These are phyloP conservation scores for Boletus sp. DNA, from an alignment of 1,284 basidiomycete species.

Conservation along the genomic window DNA sequence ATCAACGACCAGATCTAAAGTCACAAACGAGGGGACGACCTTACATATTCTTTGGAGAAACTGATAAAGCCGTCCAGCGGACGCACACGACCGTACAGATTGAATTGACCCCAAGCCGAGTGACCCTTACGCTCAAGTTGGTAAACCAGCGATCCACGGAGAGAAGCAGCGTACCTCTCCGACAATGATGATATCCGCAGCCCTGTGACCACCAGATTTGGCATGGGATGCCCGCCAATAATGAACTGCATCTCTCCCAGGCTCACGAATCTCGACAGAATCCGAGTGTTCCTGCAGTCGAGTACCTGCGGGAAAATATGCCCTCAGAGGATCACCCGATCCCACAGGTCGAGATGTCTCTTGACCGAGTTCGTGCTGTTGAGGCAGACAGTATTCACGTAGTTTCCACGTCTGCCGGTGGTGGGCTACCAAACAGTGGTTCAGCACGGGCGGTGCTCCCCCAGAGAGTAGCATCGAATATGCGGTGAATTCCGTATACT, in stretches of 20 bases:
- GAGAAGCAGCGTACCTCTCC: conserved; percentile 52
- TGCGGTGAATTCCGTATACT: conserved; percentile 73
- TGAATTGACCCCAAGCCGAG: conserved; percentile 78
- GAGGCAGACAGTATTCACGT: conserved; percentile 60
- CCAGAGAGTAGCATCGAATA: conserved; percentile 64
- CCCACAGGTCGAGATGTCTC: conserved; percentile 18
- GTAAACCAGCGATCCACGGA: neutral
- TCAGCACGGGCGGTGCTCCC: conserved; percentile 51
- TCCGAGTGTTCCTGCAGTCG: conserved; percentile 21
- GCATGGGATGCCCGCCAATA: conserved; percentile 37
- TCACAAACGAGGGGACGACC: conserved; percentile 1
- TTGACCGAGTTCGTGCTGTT: conserved; percentile 19
- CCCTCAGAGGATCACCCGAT: conserved; percentile 36
- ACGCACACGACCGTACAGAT: conserved; percentile 61
- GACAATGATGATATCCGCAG: conserved; percentile 57
- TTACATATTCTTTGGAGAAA: conserved; percentile 71
- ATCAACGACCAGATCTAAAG: conserved; percentile 2
- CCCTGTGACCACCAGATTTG: conserved; percentile 6
- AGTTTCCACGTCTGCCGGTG: conserved; percentile 78
- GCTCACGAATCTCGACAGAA: conserved; percentile 21
- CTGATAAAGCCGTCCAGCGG: conserved; percentile 69
- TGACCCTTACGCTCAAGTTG: conserved; percentile 52
- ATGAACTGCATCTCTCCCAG: conserved; percentile 29
- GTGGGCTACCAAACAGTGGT: conserved; percentile 55
- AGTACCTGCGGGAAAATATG: conserved; percentile 24